Conservation (phyloP, 352 stramenopile species). For the Phytophthora chlamydospora region DNA sequence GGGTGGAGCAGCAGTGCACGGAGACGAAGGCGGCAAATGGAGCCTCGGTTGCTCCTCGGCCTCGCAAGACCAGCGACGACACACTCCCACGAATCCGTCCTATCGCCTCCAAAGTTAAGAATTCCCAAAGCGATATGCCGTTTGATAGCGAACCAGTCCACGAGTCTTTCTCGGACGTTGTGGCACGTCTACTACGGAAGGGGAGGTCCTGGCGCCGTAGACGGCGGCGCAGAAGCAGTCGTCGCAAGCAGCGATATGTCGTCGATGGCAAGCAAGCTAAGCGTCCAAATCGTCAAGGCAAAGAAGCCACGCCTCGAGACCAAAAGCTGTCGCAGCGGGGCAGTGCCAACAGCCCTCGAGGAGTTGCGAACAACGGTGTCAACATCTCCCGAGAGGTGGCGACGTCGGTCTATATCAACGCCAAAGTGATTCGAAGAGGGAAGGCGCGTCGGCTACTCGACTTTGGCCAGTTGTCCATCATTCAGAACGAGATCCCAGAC, state of each 20-base stretch:
- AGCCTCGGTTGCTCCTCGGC: too few species aligned
- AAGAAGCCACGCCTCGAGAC: neutral
- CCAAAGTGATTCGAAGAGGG: conserved; percentile 1
- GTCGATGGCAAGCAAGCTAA: neutral
- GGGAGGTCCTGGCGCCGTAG: neutral
- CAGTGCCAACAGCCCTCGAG: neutral
- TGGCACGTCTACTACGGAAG: neutral
- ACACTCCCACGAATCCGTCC: too few species aligned
- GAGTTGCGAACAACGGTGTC: neutral
- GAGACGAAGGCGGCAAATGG: too few species aligned
- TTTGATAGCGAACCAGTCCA: neutral
- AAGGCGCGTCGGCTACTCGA: conserved; percentile 5
- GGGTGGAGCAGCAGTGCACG: too few species aligned
- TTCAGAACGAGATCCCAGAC: neutral
- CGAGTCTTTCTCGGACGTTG: neutral
- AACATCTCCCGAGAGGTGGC: neutral
- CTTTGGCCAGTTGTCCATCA: neutral
- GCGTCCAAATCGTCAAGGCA: neutral
- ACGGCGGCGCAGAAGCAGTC: neutral
- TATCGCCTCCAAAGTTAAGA: neutral
- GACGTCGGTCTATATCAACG: conserved; percentile 10
- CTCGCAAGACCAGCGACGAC: too few species aligned
- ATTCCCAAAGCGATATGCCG: neutral
- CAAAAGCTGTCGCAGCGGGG: neutral
- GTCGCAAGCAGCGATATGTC: neutral